Evolutionary conservation across 176 grass and related monocot species (phyloP).

Genomic region (Oryza rufipogon): DNA sequence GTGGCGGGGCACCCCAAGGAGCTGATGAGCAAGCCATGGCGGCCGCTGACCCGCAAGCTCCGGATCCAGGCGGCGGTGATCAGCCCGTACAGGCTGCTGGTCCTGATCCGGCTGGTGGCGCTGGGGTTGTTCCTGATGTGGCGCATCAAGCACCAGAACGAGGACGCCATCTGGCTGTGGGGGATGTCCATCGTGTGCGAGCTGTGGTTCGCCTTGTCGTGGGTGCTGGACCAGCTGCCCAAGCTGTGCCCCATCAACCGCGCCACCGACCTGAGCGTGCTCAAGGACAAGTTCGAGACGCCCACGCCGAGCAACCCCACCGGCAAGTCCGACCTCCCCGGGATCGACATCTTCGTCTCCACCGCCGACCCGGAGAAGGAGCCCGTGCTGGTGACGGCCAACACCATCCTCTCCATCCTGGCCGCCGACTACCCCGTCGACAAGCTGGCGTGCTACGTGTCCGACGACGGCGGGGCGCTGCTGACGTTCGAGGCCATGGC

Average conservation of each 20-base stretch:
- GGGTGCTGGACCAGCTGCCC: constrained; percentile 95
- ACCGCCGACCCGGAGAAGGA: constrained; percentile 95
- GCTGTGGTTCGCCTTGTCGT: constrained; percentile 96
- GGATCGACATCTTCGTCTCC: constrained; percentile 87
- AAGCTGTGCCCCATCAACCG: constrained; percentile 93
- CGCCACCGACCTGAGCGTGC: constrained; percentile 79
- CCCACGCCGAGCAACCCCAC: constrained; percentile 73
- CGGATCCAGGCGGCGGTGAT: constrained; percentile 80
- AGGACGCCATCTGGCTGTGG: constrained; percentile 92
- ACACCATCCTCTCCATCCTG: constrained; percentile 95
- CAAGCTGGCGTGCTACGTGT: constrained; percentile 93
- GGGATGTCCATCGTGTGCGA: constrained; percentile 93
- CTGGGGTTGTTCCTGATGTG: constrained; percentile 85
- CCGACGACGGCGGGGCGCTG: constrained; percentile 91
- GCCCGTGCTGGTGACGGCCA: constrained; percentile 89
- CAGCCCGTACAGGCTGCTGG: constrained; percentile 95
- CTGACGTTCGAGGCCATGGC: constrained; percentile 99
- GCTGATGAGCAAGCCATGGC: constrained; percentile 85
- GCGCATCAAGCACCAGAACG: constrained; percentile 84
- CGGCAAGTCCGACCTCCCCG: constrained; percentile 87
- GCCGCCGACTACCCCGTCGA: constrained; percentile 92
- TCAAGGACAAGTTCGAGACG: constrained; percentile 92
- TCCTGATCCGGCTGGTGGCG: constrained; percentile 71
- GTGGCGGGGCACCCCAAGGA: constrained; percentile 64
- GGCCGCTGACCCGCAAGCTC: constrained; percentile 93